Evolutionary conservation across 768 basidiomycete species (phyloP).

Genomic region (Macrolepiota dolichaula): DNA sequence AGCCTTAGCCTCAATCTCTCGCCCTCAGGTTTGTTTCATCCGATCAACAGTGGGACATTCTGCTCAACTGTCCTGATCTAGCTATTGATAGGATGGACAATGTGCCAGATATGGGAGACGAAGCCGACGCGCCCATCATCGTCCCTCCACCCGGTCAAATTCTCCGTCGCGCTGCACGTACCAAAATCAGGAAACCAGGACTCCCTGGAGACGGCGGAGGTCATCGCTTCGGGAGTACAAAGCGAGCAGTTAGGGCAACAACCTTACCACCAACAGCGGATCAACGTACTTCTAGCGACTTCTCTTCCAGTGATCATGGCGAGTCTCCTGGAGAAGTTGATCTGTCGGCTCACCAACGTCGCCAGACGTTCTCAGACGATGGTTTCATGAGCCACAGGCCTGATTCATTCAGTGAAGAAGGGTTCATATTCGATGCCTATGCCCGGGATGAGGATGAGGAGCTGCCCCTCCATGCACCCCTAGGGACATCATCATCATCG

Average conservation of each 20-base stretch:
- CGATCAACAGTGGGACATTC: slow-evolving; percentile 5
- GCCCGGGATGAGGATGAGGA: slow-evolving; percentile 55
- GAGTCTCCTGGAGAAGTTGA: slow-evolving; percentile 37
- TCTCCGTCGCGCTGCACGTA: slow-evolving; percentile 87
- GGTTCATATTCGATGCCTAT: slow-evolving; percentile 84
- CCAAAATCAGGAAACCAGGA: slow-evolving; percentile 89
- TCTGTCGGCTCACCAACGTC: slow-evolving; percentile 24
- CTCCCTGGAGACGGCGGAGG: slow-evolving; percentile 75
- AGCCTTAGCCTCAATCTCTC: slow-evolving; percentile 86
- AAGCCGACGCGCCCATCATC: slow-evolving; percentile 88
- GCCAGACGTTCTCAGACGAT: slow-evolving; percentile 47
- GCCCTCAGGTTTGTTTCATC: slow-evolving; percentile 68
- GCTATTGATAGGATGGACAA: slow-evolving; percentile 68
- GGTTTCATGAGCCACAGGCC: slow-evolving; percentile 41
- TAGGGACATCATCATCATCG: slow-evolving; percentile 29
- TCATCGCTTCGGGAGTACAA: slow-evolving; percentile 69
- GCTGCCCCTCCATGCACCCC: slow-evolving; percentile 17
- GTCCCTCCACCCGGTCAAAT: slow-evolving; percentile 86
- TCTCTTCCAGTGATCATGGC: slow-evolving; percentile 69
- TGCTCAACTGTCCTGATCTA: slow-evolving; percentile 25
- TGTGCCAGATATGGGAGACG: slow-evolving; percentile 67
- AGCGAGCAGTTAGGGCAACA: slow-evolving; percentile 31
- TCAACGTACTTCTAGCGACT: slow-evolving; percentile 63
- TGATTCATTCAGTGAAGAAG: slow-evolving; percentile 79
- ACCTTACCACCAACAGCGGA: slow-evolving; percentile 30